Evolutionary conservation across 129 eudicot genomes (phyloP).

Genomic region (Scalesia atractyloides): DNA sequence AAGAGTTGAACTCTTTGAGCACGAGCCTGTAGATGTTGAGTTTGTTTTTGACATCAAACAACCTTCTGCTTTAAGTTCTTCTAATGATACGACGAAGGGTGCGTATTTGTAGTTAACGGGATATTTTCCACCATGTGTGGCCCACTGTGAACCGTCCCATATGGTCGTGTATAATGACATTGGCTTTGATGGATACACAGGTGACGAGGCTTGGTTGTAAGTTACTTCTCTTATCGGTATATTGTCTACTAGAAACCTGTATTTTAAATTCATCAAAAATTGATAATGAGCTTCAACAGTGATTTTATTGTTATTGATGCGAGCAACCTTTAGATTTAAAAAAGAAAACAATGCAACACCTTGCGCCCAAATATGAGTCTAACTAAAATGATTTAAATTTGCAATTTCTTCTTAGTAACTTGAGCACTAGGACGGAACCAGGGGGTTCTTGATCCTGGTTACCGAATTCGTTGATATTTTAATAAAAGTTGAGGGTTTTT

Average conservation of each 20-base stretch:
- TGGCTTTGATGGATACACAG: conserved; percentile 80
- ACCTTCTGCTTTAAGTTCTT: conserved; percentile 62
- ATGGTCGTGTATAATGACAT: conserved; percentile 80
- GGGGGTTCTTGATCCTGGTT: too few relatives aligned
- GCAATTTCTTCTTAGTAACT: too few relatives aligned
- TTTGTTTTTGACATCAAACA: conserved; percentile 47
- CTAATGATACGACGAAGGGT: conserved; percentile 67
- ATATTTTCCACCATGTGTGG: conserved; percentile 89
- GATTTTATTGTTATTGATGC: neutral
- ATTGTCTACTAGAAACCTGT: conserved; percentile 91
- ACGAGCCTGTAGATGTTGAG: conserved; percentile 32
- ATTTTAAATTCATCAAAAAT: conserved; percentile 3
- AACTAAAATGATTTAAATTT: neutral
- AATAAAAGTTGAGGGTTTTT: too few relatives aligned
- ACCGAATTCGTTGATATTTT: too few relatives aligned
- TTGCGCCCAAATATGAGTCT: neutral
- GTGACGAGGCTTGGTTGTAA: conserved; percentile 49
- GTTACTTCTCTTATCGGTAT: conserved; percentile 82
- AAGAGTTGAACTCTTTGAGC: conserved; percentile 43
- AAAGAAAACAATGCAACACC: neutral
- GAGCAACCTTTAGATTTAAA: neutral
- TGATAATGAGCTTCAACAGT: neutral
- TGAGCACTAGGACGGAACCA: too few relatives aligned
- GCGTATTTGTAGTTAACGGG: conserved; percentile 71
- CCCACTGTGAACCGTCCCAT: conserved; percentile 97